Conservation (phyloP, 2,329 filamentous ascomycete genomes). For the Talaromyces sp. region DNA sequence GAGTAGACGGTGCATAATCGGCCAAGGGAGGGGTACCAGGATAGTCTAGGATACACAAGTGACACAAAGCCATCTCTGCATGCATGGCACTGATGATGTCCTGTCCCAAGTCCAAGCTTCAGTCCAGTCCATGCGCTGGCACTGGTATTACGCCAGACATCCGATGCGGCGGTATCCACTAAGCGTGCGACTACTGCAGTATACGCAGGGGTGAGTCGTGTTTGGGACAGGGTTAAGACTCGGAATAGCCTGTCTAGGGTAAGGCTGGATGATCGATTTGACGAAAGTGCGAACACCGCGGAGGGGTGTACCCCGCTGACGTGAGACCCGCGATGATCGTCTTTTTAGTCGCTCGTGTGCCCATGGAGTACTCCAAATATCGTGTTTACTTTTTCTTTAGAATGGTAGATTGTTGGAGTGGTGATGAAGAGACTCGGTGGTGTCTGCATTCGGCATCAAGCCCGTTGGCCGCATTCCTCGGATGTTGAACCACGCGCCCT, state of each 20-base stretch:
- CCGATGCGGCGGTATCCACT: slow-evolving; percentile 7
- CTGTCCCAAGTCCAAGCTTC: background rate
- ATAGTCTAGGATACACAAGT: background rate
- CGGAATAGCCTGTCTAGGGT: slow-evolving; percentile 1
- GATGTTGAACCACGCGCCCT: slow-evolving; percentile 10
- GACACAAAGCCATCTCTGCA: background rate
- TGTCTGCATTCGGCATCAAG: slow-evolving; percentile 5
- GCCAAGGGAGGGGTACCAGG: background rate
- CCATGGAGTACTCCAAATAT: background rate
- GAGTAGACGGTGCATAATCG: background rate
- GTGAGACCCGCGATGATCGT: slow-evolving; percentile 10
- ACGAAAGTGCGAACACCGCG: background rate
- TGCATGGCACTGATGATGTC: background rate
- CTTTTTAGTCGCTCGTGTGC: background rate
- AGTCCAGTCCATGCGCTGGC: slow-evolving; percentile 9
- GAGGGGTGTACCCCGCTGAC: background rate
- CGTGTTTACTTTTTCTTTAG: background rate
- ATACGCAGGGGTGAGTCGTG: background rate
- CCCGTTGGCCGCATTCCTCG: slow-evolving; percentile 15
- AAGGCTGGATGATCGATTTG: background rate
- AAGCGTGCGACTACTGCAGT: slow-evolving; percentile 7
- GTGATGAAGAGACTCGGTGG: slow-evolving; percentile 3
- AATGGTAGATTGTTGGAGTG: background rate
- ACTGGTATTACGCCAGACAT: slow-evolving; percentile 9
- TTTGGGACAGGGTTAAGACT: background rate